Evolutionary conservation across 116 monocot species (phyloP).

Genomic region (Cymodocea nodosa): DNA sequence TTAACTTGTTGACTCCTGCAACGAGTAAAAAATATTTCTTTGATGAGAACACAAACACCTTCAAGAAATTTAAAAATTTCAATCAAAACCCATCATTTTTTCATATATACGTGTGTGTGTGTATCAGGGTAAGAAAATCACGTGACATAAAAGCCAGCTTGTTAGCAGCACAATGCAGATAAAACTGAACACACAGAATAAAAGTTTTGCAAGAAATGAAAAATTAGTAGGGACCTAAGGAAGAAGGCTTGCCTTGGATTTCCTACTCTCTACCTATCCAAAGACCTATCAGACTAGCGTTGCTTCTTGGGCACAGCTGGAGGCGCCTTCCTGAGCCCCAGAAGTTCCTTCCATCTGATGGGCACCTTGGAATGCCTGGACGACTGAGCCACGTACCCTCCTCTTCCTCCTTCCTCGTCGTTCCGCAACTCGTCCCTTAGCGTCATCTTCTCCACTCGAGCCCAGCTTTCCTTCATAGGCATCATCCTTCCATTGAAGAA

Average conservation of each 20-base stretch:
- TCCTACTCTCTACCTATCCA: too few species aligned
- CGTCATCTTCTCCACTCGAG: conserved; percentile 12
- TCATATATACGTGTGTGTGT: too few species aligned
- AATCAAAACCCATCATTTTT: background rate
- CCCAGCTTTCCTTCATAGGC: conserved; percentile 17
- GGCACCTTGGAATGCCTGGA: conserved; percentile 11
- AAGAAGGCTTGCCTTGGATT: background rate
- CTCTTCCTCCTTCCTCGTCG: conserved; percentile 4
- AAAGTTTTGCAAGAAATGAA: too few species aligned
- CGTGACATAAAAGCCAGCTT: too few species aligned
- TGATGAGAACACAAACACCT: background rate
- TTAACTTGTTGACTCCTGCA: conserved; percentile 1
- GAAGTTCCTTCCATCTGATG: conserved; percentile 41
- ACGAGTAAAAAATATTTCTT: background rate
- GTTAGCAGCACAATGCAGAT: background rate
- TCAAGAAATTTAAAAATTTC: background rate
- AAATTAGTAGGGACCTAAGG: background rate
- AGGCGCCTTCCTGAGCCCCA: conserved; percentile 26
- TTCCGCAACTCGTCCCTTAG: conserved; percentile 41
- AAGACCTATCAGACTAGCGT: too few species aligned
- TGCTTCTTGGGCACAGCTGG: conserved; percentile 1
- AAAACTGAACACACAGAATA: too few species aligned
- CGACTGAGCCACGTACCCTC: background rate
- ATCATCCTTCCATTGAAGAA: conserved; percentile 59
- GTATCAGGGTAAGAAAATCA: too few species aligned